A percentile compares a stretch with the other conserved stretches of the same genome.
phyloP scores from a whole-genome alignment of 2,329 filamentous ascomycete genomes.

The Xylaria arbuscula region DNA sequence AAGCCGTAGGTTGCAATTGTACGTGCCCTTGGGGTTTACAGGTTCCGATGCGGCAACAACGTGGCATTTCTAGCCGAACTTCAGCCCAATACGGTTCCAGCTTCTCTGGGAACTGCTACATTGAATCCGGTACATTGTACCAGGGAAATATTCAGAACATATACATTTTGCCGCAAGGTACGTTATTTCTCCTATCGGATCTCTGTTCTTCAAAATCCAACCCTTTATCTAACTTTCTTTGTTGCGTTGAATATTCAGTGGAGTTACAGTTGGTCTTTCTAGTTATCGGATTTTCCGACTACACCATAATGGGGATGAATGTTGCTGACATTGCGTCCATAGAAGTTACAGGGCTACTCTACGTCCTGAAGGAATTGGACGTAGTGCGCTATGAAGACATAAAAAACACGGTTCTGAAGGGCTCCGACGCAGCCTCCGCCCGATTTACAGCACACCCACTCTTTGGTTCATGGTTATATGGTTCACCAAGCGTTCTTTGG shows the following conservation, averaged over 20 bases:
- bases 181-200: background rate
- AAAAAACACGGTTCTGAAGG: background rate
- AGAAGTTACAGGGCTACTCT: background rate
- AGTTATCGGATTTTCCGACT: too few species aligned
- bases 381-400: background rate
- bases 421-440: background rate
- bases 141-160: constrained; percentile 1
- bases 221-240: background rate
- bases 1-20: too few species aligned
- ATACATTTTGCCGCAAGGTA: background rate
- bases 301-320: too few species aligned
- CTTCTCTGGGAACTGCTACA: background rate
- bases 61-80: background rate
- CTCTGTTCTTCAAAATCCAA: background rate
- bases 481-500: background rate
- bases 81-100: background rate
- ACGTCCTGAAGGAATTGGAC: background rate
- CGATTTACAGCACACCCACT: background rate
- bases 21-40: too few species aligned
- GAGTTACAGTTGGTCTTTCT: too few species aligned
- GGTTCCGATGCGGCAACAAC: background rate
- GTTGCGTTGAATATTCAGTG: too few species aligned
- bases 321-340: too few species aligned
- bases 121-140: background rate
- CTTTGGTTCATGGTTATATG: background rate